Percentiles rank a stretch among this genome's conserved stretches.
Conservation (phyloP, 192 early-diverging fungal species). For the Spinellus fusiger region DNA sequence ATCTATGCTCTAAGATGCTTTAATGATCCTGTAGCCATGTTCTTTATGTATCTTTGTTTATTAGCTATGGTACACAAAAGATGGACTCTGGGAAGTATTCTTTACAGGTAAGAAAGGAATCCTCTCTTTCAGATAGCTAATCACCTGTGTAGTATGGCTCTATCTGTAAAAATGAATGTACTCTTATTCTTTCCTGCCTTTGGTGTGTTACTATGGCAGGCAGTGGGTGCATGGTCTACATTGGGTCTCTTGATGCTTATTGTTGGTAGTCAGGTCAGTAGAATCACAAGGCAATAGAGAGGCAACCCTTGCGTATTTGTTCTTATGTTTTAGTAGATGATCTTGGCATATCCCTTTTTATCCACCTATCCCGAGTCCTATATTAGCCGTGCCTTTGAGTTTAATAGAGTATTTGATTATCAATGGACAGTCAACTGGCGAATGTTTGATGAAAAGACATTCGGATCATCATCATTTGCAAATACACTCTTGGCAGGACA, state of each 20-base stretch:
- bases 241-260: slow-evolving; percentile 40
- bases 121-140: not conserved
- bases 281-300: not conserved
- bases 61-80: slow-evolving; percentile 52
- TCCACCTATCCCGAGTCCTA: slow-evolving; percentile 54
- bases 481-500: slow-evolving; percentile 55
- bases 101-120: slow-evolving; percentile 56
- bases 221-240: slow-evolving; percentile 39
- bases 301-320: not conserved
- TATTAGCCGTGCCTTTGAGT: slow-evolving; percentile 79
- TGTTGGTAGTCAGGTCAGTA: slow-evolving; percentile 41
- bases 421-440: slow-evolving; percentile 97
- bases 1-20: slow-evolving; percentile 90
- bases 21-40: slow-evolving; percentile 90
- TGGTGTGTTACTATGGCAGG: slow-evolving; percentile 58
- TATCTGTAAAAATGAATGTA: slow-evolving; percentile 95
- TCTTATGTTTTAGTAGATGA: slow-evolving; percentile 10
- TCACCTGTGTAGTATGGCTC: slow-evolving; percentile 51
- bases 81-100: slow-evolving; percentile 43
- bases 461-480: slow-evolving; percentile 58
- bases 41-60: slow-evolving; percentile 66
- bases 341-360: slow-evolving; percentile 35
- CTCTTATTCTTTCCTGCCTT: slow-evolving; percentile 86
- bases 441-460: slow-evolving; percentile 65
- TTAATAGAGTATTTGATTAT: slow-evolving; percentile 77